Base-by-base conservation (phyloP, 1,139 yeast genomes). In the Diutina mesorugosa region DNA sequence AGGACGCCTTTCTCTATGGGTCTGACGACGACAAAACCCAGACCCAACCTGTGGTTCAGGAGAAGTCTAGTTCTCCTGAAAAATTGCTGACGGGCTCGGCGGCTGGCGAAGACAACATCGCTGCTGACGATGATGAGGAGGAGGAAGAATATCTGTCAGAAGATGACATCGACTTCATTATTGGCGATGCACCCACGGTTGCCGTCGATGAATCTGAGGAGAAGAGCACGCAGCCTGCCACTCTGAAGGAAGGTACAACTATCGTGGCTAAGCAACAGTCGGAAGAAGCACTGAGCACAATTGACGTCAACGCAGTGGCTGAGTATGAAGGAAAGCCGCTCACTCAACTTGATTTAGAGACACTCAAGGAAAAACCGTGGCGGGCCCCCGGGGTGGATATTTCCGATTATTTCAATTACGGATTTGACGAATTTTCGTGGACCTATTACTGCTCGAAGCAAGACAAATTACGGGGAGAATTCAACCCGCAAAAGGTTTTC, bases 371-470 rank as follows among this genome's bases (percentile, higher is more conserved):
- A 61, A 95, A 95, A 71, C 99, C 99, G 2, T 93, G 99, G 99
- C 80, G 99, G 66, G 85, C 88, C 61, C 98, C 98, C 0, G 97
- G 97, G 56, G 96, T 97, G 3, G 97, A 93, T 69, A 74, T 89
- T 51, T 82, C 96, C 2, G 99, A 93, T 69, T 93, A 90, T 68
- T 93, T 93, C 75, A 93, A 93, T 70, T 93, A 85, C 65, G 99
- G 99, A 1, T 93, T 93, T 67, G 96, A 95, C 67, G 99, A 93
- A 71, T 81, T 88, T 61, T 87, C 97, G 16, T 93, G 99, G 99
- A 84, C 88, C 56, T 91, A 95, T 28, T 93, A 93, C 70, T 85
- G 96, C 62, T 78, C 86, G 56, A 90, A 90, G 67, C 97, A 91
- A 67, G 97, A 90, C 69, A 85, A 84, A 61, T 68, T 87, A 55